Base-by-base conservation (phyloP, 805 yeast species). In the Lachancea thermotolerans region DNA sequence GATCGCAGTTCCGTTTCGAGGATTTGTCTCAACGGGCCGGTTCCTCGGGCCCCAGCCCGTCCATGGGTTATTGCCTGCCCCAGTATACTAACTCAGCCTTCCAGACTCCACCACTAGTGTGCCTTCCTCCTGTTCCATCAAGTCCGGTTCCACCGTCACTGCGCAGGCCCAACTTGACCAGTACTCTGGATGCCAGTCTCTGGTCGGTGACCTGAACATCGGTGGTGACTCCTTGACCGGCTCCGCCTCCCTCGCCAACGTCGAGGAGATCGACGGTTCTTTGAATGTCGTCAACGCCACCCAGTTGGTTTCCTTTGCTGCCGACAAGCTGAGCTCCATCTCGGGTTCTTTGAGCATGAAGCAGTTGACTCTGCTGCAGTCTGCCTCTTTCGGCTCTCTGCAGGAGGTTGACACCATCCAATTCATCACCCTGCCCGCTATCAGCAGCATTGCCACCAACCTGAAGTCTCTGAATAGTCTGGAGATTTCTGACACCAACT, bases 351-450 rank as follows among this genome's bases (percentile, higher is more conserved):
- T 93, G 57, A 66, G 69, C 49, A 71, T 93, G 54, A 64, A 72
- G 54, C 70, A 71, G 51, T 78, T 85, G 68, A 84, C 91, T 60
- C 67, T 79, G 49, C 75, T 93, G 66, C 58, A 72, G 54, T 68
- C 80, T 48, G 73, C 91, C 48, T 75, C 83, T 58, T 78, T 90
- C 66, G 95, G 95, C 53, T 72, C 76, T 57, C 79, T 91, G 65
- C 73, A 81, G 64, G 76, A 85, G 54, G 95, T 89, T 54, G 96
- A 95, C 64, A 69, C 87, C 46, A 78, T 93, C 61, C 69, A 73
- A 67, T 81, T 85, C 72, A 76, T 78, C 61, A 88, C 96, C 56
- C 77, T 93, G 66, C 96, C 97, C 64, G 91, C 89, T 56, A 79
- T 91, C 62, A 68, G 72, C 55, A 60, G 68, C 45, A 77, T 89